Evolutionary conservation across 345 rosid species (phyloP).

Genomic region (Trapa incisa): DNA sequence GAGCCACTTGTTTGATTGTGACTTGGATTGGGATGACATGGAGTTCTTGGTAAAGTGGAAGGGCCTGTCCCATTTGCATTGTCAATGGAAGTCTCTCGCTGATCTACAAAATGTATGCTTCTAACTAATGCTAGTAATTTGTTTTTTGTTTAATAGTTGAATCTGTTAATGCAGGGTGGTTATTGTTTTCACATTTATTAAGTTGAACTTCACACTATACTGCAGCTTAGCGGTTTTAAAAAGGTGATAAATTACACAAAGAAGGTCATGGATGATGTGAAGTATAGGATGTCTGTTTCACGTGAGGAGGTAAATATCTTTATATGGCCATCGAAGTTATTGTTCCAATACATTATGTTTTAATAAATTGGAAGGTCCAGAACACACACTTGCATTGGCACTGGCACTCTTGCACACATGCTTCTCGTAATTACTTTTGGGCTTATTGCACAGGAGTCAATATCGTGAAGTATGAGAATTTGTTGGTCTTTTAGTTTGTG

Average conservation of each 20-base stretch:
- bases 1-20: slow-evolving; percentile 65
- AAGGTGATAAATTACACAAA: slow-evolving; percentile 91
- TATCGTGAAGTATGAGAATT: neutral
- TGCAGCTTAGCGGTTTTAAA: slow-evolving; percentile 92
- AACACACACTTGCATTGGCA: neutral
- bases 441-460: neutral
- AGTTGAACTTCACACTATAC: neutral
- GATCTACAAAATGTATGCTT: slow-evolving; percentile 79
- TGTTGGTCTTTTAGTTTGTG: neutral
- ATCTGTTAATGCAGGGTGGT: neutral
- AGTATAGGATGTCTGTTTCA: slow-evolving; percentile 58
- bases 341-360: slow-evolving; percentile 5
- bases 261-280: slow-evolving; percentile 76
- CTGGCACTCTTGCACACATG: neutral
- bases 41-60: slow-evolving; percentile 98
- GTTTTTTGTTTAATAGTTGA: neutral
- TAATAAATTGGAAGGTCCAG: neutral
- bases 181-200: neutral
- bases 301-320: slow-evolving; percentile 78
- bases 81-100: slow-evolving; percentile 80
- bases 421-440: neutral
- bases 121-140: neutral
- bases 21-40: slow-evolving; percentile 77
- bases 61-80: slow-evolving; percentile 97
- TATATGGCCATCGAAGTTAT: neutral